These are phyloP conservation scores for Penicillium sclerotigenum DNA, from an alignment of 2,329 filamentous ascomycete species.

Conservation along the genomic window DNA sequence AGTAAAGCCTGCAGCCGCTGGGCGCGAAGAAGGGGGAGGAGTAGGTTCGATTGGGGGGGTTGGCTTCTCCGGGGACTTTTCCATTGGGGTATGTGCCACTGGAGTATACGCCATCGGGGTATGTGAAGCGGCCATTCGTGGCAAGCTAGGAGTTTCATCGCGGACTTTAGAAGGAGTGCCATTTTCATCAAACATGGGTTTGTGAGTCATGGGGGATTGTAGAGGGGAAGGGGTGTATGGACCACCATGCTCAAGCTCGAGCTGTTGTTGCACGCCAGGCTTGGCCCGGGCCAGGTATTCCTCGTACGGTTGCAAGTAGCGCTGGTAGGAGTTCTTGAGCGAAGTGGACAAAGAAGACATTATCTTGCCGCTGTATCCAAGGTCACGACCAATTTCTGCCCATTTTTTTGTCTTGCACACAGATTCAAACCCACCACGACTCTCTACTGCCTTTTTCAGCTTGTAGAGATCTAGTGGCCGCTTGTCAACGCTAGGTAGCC, in stretches of 20 bases:
- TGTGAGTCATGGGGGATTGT: slow-evolving; percentile 67
- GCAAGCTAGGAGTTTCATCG: slow-evolving; percentile 65
- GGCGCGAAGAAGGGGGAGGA: slow-evolving; percentile 33
- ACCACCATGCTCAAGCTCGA: slow-evolving; percentile 89
- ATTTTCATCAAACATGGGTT: slow-evolving; percentile 35
- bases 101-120: slow-evolving; percentile 40
- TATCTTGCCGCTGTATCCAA: slow-evolving; percentile 98
- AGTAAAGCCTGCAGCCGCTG: slow-evolving; percentile 58
- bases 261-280: slow-evolving; percentile 91
- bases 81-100: slow-evolving; percentile 47
- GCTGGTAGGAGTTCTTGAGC: slow-evolving; percentile 95
- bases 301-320: slow-evolving; percentile 96
- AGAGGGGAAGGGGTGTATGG: slow-evolving; percentile 77
- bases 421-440: slow-evolving; percentile 88
- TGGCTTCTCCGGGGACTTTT: slow-evolving; percentile 33
- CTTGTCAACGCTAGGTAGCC: slow-evolving; percentile 95
- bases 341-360: slow-evolving; percentile 99
- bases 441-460: slow-evolving; percentile 93
- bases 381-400: slow-evolving; percentile 94
- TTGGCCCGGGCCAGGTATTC: slow-evolving; percentile 89
- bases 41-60: slow-evolving; percentile 39
- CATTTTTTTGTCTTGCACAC: slow-evolving; percentile 98
- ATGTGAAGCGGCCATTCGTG: slow-evolving; percentile 56
- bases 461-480: slow-evolving; percentile 93
- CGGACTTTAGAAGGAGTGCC: slow-evolving; percentile 49